These are phyloP conservation scores for Termitomyces bulborhizus DNA, from an alignment of 768 basidiomycete species.

Conservation along the genomic window DNA sequence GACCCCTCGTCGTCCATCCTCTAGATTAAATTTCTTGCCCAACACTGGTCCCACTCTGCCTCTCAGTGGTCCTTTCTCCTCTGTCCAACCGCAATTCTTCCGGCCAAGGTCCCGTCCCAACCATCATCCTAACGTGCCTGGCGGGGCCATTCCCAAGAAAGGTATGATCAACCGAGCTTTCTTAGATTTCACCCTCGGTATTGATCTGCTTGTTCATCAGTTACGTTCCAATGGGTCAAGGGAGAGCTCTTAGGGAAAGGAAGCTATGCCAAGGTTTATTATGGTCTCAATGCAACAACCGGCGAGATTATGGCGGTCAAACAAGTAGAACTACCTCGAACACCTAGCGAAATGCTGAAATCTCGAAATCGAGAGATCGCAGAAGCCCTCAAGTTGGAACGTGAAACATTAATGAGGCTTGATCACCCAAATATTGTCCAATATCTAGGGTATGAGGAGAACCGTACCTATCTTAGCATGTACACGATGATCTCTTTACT, in stretches of 20 bases:
- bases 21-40: background rate
- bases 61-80: background rate
- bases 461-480: conserved; percentile 71
- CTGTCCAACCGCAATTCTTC: background rate
- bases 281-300: conserved; percentile 83
- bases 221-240: conserved; percentile 86
- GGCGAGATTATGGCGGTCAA: conserved; percentile 96
- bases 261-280: conserved; percentile 89
- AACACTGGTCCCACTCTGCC: conserved; percentile 2
- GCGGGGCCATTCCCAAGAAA: conserved; percentile 7
- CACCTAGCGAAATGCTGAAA: conserved; percentile 63
- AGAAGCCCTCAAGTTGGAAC: conserved; percentile 81
- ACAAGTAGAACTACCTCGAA: conserved; percentile 84
- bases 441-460: conserved; percentile 86
- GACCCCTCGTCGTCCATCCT: background rate
- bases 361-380: conserved; percentile 61
- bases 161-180: background rate
- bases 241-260: conserved; percentile 92
- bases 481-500: conserved; percentile 28
- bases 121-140: background rate
- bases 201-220: conserved; percentile 18
- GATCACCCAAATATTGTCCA: conserved; percentile 91
- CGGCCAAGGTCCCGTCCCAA: background rate
- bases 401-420: conserved; percentile 77
- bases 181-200: background rate